Percentiles rank a stretch among this genome's conserved stretches.
Conservation (phyloP, 805 yeast genomes). For the Peterozyma toletana region DNA sequence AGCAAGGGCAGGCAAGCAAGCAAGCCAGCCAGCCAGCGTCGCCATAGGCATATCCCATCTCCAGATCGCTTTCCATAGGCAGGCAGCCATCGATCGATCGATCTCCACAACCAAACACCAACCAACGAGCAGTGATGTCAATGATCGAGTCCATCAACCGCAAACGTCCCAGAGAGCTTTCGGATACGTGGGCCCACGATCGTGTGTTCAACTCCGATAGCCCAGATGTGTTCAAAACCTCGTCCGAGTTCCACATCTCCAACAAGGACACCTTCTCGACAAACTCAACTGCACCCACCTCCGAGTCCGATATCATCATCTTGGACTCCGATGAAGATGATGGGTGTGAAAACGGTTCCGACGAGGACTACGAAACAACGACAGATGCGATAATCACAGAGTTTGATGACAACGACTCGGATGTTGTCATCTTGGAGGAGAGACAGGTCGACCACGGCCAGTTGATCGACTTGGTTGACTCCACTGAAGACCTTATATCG, state of each 20-base stretch:
- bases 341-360: constrained; percentile 10
- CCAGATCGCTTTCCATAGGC: background rate
- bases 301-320: constrained; percentile 22
- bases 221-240: constrained; percentile 1
- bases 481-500: constrained; percentile 8
- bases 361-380: constrained; percentile 8
- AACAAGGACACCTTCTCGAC: background rate
- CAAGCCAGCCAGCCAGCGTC: too few relatives aligned
- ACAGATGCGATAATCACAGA: constrained; percentile 1
- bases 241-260: background rate
- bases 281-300: background rate
- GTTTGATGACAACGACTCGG: constrained; percentile 7
- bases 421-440: constrained; percentile 10
- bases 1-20: too few relatives aligned
- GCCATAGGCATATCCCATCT: too few relatives aligned
- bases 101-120: background rate
- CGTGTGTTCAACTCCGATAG: constrained; percentile 6
- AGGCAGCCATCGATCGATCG: background rate
- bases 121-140: too few relatives aligned
- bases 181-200: constrained; percentile 9
- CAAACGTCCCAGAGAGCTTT: constrained; percentile 29
- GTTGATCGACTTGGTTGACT: background rate
- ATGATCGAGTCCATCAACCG: constrained; percentile 23
- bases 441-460: background rate
- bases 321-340: constrained; percentile 35